A percentile compares a stretch with the other conserved stretches of the same genome.
These are phyloP conservation scores for Fusarium zealandicum DNA, from an alignment of 2,329 filamentous ascomycete genomes.

Conservation along the genomic window DNA sequence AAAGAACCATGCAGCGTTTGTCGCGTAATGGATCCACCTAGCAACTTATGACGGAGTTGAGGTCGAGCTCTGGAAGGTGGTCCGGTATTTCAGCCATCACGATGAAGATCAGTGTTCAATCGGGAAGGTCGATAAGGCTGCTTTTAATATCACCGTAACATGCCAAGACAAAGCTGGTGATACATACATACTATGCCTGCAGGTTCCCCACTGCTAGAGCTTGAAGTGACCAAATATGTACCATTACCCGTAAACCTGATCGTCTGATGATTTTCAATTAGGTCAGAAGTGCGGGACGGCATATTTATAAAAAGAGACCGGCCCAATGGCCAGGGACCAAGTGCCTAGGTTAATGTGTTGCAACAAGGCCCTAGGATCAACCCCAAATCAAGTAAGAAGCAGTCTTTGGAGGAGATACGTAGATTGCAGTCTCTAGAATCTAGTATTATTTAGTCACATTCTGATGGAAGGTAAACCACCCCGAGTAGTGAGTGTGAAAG, in stretches of 20 bases:
- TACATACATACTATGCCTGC: slow-evolving; percentile 32
- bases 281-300: no score
- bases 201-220: not conserved
- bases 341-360: no score
- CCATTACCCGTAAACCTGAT: not conserved
- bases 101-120: slow-evolving; percentile 17
- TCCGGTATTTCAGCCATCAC: not conserved
- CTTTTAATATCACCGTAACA: slow-evolving; percentile 17
- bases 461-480: no score
- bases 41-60: slow-evolving; percentile 21
- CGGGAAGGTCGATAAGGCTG: slow-evolving; percentile 24
- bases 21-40: slow-evolving; percentile 27
- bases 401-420: no score
- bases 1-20: not conserved
- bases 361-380: no score
- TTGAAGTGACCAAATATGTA: not conserved
- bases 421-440: no score
- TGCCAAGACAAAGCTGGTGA: slow-evolving; percentile 32
- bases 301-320: no score
- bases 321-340: no score
- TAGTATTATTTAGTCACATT: no score
- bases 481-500: no score
- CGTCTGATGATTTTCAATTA: not conserved
- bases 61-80: slow-evolving; percentile 23
- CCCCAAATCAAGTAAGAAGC: no score